phyloP scores from a whole-genome alignment of 768 basidiomycete genomes.

The Lactarius tabidus region DNA sequence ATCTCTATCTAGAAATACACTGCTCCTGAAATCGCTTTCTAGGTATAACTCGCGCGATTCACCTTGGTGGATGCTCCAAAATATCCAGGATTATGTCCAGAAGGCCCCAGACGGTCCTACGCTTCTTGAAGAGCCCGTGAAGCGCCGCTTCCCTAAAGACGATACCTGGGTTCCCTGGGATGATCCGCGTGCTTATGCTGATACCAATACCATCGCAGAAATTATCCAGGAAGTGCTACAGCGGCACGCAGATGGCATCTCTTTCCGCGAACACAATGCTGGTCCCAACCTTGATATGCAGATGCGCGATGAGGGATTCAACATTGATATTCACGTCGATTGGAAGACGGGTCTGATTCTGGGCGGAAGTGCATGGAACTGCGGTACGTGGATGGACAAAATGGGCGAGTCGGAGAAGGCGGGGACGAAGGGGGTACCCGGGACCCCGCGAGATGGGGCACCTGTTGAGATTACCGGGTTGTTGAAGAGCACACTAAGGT shows the following conservation, averaged over 20 bases:
- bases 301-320: constrained; percentile 90
- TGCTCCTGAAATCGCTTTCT: neutral
- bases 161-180: constrained; percentile 94
- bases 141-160: constrained; percentile 91
- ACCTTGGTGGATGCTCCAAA: constrained; percentile 99
- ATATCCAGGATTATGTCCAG: constrained; percentile 89
- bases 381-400: constrained; percentile 98
- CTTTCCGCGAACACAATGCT: constrained; percentile 94
- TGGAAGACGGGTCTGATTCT: constrained; percentile 90
- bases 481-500: constrained; percentile 87
- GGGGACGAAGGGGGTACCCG: constrained; percentile 93
- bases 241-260: constrained; percentile 87
- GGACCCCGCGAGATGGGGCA: constrained; percentile 92
- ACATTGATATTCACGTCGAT: constrained; percentile 91
- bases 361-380: constrained; percentile 83
- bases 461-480: constrained; percentile 95
- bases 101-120: constrained; percentile 81
- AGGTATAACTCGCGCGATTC: constrained; percentile 97
- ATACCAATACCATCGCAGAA: constrained; percentile 84
- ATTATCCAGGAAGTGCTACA: constrained; percentile 95
- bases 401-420: constrained; percentile 93
- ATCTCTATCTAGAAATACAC: neutral
- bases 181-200: constrained; percentile 76
- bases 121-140: constrained; percentile 76
- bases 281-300: constrained; percentile 97